Conservation (phyloP, 352 stramenopile species). For the Globisporangium polare region DNA sequence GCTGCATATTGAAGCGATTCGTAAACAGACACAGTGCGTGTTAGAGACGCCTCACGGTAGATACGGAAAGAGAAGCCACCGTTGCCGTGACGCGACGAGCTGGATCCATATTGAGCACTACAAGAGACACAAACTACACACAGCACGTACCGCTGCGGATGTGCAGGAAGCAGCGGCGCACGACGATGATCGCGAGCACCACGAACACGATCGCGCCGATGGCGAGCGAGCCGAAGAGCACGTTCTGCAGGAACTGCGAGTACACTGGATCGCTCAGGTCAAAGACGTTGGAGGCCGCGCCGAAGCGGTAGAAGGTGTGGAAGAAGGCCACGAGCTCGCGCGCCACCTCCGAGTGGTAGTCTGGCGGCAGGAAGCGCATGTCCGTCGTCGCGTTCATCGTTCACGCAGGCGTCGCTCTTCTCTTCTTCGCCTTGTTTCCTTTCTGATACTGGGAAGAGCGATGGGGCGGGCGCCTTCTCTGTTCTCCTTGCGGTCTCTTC, state of each 20-base stretch:
- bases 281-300: slow-evolving; percentile 45
- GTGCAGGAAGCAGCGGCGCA: slow-evolving; percentile 66
- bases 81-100: not conserved
- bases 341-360: slow-evolving; percentile 69
- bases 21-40: not conserved
- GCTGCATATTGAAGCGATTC: slow-evolving; percentile 20
- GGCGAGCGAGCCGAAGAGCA: slow-evolving; percentile 62
- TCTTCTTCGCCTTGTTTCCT: not conserved
- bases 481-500: no score
- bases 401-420: not conserved
- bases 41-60: not conserved
- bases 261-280: slow-evolving; percentile 50
- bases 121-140: not conserved
- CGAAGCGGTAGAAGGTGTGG: slow-evolving; percentile 80
- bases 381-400: slow-evolving; percentile 7
- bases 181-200: slow-evolving; percentile 57
- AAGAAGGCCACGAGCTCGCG: slow-evolving; percentile 70
- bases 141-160: slow-evolving; percentile 49
- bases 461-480: no score
- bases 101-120: slow-evolving; percentile 6
- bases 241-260: slow-evolving; percentile 59
- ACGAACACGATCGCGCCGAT: slow-evolving; percentile 64
- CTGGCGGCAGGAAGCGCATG: slow-evolving; percentile 52
- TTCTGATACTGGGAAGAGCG: not conserved
- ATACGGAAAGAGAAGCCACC: not conserved